These are phyloP conservation scores for Prunus mume DNA, from an alignment of 306 rosid genomes.

Conservation along the genomic window DNA sequence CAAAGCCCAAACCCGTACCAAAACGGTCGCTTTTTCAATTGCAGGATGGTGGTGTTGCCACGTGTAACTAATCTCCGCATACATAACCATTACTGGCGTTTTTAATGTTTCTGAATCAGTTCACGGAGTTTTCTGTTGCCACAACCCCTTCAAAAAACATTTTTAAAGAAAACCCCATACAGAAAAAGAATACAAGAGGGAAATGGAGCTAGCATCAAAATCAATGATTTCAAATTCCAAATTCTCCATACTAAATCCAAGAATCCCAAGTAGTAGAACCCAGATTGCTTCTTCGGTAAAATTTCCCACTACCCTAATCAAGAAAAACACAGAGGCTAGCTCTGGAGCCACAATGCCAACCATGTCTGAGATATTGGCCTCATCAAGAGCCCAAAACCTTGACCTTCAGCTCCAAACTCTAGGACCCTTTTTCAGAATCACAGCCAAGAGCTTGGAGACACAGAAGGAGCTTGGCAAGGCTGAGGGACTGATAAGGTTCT, in stretches of 20 bases:
- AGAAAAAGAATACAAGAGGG: background rate
- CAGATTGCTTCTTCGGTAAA: slow-evolving; percentile 19
- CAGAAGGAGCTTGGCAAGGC: slow-evolving; percentile 69
- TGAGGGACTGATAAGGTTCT: slow-evolving; percentile 66
- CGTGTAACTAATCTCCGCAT: slow-evolving; percentile 13
- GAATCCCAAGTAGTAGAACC: slow-evolving; percentile 13
- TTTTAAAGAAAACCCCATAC: background rate
- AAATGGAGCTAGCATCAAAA: slow-evolving; percentile 21
- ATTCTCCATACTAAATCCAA: background rate
- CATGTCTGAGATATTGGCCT: slow-evolving; percentile 64
- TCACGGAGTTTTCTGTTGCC: background rate
- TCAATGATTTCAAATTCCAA: slow-evolving; percentile 8
- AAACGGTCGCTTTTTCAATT: background rate
- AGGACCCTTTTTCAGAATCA: slow-evolving; percentile 90
- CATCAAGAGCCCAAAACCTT: slow-evolving; percentile 63
- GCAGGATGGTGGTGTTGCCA: slow-evolving; percentile 15
- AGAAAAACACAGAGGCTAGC: background rate
- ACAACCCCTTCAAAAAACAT: background rate
- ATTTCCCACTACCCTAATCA: background rate
- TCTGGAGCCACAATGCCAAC: slow-evolving; percentile 35
- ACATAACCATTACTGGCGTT: background rate
- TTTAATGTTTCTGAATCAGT: background rate
- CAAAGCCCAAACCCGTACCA: background rate
- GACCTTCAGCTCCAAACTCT: slow-evolving; percentile 66
- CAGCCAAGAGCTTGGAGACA: slow-evolving; percentile 55